Conservation (phyloP, 257 asterid genomes). For the Verbena officinalis region DNA sequence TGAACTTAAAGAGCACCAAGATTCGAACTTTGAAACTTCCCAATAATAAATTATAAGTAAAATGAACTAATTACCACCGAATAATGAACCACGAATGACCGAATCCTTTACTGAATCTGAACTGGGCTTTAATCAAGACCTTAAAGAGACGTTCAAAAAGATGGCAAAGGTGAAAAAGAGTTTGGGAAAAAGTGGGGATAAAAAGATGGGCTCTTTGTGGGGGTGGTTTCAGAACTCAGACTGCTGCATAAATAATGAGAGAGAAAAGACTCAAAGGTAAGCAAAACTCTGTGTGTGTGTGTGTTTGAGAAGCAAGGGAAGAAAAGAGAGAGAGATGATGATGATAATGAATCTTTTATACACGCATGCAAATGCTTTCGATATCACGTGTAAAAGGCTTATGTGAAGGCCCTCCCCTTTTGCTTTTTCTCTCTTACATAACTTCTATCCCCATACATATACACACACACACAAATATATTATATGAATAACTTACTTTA, state of each 20-base stretch:
- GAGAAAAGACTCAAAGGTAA: constrained; percentile 28
- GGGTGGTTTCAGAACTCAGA: constrained; percentile 31
- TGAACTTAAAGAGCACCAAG: constrained; percentile 32
- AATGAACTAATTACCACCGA: constrained; percentile 17
- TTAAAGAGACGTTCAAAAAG: constrained; percentile 35
- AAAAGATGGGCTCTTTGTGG: constrained; percentile 32
- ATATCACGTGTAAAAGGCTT: constrained; percentile 75
- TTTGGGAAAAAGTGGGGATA: constrained; percentile 31
- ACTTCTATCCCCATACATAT: constrained; percentile 6
- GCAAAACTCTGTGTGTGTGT: constrained; percentile 11
- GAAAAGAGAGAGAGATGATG: constrained; percentile 39
- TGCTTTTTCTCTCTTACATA: constrained; percentile 37
- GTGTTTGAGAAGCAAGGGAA: constrained; percentile 9
- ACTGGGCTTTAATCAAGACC: constrained; percentile 47
- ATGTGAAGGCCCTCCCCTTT: constrained; percentile 44
- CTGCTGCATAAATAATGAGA: constrained; percentile 46
- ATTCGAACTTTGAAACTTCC: constrained; percentile 36
- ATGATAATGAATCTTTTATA: constrained; percentile 69
- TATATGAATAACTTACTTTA: constrained; percentile 17
- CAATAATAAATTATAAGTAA: not conserved
- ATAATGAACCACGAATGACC: constrained; percentile 30
- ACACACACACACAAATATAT: not conserved
- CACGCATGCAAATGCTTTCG: constrained; percentile 92
- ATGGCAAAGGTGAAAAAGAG: constrained; percentile 25
- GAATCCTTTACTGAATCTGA: constrained; percentile 36